These are phyloP conservation scores for Calycina marina DNA, from an alignment of 2,329 filamentous ascomycete genomes.

Conservation along the genomic window DNA sequence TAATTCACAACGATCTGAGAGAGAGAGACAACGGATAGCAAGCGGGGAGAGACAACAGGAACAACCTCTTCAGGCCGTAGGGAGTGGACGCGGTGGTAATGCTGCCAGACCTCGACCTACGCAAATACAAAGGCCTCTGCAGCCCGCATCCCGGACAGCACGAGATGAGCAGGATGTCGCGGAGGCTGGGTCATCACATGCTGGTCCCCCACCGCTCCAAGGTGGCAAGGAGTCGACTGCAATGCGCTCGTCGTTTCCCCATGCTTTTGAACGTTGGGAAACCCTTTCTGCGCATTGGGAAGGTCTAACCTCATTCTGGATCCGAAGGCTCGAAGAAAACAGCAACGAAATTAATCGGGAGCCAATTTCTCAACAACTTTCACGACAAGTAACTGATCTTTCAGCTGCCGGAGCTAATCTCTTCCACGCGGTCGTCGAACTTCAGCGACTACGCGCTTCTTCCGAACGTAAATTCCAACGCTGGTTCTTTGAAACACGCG, in stretches of 20 bases:
- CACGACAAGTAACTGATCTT: conserved; percentile 90
- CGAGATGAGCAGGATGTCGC: conserved; percentile 7
- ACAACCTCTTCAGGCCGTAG: conserved; percentile 16
- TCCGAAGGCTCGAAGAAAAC: conserved; percentile 81
- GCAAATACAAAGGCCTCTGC: conserved; percentile 13
- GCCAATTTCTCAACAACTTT: conserved; percentile 74
- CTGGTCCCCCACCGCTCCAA: conserved; percentile 2
- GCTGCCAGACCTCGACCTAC: conserved; percentile 18
- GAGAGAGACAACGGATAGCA: conserved; percentile 9
- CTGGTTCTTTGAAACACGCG: conserved; percentile 93
- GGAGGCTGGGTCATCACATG: conserved; percentile 1
- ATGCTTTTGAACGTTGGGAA: conserved; percentile 97
- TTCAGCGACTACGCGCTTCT: conserved; percentile 83
- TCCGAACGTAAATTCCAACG: conserved; percentile 96
- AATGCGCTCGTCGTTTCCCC: conserved; percentile 65
- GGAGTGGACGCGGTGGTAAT: conserved; percentile 17
- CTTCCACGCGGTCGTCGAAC: conserved; percentile 92
- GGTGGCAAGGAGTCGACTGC: conserved; percentile 10
- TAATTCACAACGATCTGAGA: conserved; percentile 19
- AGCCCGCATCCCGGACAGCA: conserved; percentile 6
- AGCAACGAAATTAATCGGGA: conserved; percentile 71
- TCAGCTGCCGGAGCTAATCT: conserved; percentile 93
- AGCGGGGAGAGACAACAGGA: conserved; percentile 10
- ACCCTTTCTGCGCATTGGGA: conserved; percentile 96
- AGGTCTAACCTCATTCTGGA: conserved; percentile 93